Evolutionary conservation across 768 basidiomycete species (phyloP).

Genomic region (Agaricus bisporus): DNA sequence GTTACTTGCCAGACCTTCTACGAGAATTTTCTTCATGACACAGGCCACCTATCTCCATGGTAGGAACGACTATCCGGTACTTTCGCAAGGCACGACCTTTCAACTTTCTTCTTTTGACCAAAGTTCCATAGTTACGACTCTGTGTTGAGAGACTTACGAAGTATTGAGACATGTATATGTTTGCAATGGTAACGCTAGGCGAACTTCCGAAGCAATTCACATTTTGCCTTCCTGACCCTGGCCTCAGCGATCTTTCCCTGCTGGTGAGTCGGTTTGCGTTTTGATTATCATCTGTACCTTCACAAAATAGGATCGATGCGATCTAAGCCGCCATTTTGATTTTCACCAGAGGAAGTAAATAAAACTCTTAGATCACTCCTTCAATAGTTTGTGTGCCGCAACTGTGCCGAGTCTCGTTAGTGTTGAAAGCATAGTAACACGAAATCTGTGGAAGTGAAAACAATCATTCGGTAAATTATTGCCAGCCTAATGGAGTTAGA

Average conservation of each 20-base stretch:
- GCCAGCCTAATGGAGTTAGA: too few species aligned
- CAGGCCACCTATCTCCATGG: slow-evolving; percentile 64
- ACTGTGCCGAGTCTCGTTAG: too few species aligned
- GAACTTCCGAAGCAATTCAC: slow-evolving; percentile 60
- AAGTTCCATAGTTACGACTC: slow-evolving; percentile 45
- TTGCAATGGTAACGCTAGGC: slow-evolving; percentile 53
- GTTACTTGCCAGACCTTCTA: slow-evolving; percentile 4
- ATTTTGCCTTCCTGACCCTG: slow-evolving; percentile 69
- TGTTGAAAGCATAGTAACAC: too few species aligned
- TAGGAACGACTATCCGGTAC: slow-evolving; percentile 38
- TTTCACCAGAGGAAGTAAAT: too few species aligned
- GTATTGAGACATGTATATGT: slow-evolving; percentile 2
- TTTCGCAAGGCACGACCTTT: slow-evolving; percentile 49
- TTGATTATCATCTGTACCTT: background rate
- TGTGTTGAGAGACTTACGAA: slow-evolving; percentile 19
- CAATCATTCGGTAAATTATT: too few species aligned
- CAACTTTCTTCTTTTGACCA: slow-evolving; percentile 5
- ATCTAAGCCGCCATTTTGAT: too few species aligned
- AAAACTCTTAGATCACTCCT: too few species aligned
- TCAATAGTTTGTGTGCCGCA: too few species aligned
- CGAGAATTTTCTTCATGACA: slow-evolving; percentile 58
- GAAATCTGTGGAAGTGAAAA: too few species aligned
- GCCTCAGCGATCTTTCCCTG: slow-evolving; percentile 66
- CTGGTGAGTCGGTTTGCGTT: slow-evolving; percentile 32
- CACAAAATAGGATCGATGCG: background rate